A percentile compares a stretch with the other conserved stretches of the same genome.
phyloP scores from a whole-genome alignment of 495 filamentous ascomycete genomes.

The Penicillium macrosclerotiorum region DNA sequence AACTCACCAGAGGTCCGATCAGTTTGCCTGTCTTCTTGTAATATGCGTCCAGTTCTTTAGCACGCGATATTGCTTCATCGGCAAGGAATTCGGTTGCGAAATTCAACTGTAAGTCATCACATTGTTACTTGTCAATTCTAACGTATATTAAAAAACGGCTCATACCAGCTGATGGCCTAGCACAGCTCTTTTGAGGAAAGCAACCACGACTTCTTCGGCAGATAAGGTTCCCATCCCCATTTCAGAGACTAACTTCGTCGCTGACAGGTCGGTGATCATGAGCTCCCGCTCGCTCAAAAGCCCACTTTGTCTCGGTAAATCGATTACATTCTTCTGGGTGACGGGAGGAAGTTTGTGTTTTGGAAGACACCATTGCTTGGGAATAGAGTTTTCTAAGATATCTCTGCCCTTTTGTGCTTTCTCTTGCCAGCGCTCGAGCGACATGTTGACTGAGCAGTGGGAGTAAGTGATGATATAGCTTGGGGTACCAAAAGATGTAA shows the following conservation, averaged over 20 bases:
- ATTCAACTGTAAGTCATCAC: conserved; percentile 40
- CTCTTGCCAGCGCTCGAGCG: conserved; percentile 25
- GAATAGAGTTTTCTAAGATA: conserved; percentile 35
- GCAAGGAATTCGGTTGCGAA: conserved; percentile 70
- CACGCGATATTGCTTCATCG: conserved; percentile 57
- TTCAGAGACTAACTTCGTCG: conserved; percentile 48
- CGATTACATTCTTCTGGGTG: conserved; percentile 36
- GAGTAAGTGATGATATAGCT: background rate
- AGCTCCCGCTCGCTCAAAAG: conserved; percentile 54
- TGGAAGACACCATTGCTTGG: conserved; percentile 39
- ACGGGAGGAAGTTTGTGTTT: conserved; percentile 26
- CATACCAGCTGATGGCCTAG: conserved; percentile 58
- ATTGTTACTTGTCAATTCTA: background rate
- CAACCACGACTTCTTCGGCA: conserved; percentile 55
- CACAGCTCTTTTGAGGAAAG: conserved; percentile 61
- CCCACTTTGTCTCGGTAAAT: conserved; percentile 43
- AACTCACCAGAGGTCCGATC: conserved; percentile 37
- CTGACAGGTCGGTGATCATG: conserved; percentile 55
- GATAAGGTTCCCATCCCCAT: conserved; percentile 50
- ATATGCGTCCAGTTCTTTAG: conserved; percentile 56
- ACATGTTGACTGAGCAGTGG: conserved; percentile 17
- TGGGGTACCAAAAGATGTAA: background rate
- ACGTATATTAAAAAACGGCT: background rate
- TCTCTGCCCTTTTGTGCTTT: conserved; percentile 35
- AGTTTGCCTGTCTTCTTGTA: conserved; percentile 35